Percentiles rank a stretch among this genome's conserved stretches.
These are phyloP conservation scores for Exophiala viscosa DNA, from an alignment of 2,329 filamentous ascomycete species.

Conservation along the genomic window DNA sequence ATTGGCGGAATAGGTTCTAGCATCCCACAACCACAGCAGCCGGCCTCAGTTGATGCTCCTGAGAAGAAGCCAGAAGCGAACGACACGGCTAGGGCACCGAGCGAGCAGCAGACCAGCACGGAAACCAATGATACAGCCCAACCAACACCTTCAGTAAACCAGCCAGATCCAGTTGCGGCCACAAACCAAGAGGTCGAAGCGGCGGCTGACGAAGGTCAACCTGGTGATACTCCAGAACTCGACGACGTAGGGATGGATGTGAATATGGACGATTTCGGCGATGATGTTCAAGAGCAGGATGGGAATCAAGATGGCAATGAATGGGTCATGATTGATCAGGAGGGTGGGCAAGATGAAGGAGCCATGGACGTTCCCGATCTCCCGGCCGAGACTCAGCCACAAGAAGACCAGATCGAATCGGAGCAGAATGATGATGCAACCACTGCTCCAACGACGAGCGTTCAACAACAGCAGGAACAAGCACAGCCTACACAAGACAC, in stretches of 20 bases:
- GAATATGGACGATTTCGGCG: conserved; percentile 57
- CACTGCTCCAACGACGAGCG: conserved; percentile 31
- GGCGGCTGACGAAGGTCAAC: conserved; percentile 1
- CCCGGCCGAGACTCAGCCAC: not conserved
- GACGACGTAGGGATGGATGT: conserved; percentile 42
- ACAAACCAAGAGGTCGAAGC: conserved; percentile 1
- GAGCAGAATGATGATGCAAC: not conserved
- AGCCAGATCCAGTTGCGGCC: not conserved
- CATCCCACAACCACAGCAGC: conserved; percentile 36
- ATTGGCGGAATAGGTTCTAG: conserved; percentile 1
- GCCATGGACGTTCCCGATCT: conserved; percentile 7
- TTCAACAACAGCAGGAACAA: conserved; percentile 4
- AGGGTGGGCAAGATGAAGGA: conserved; percentile 26
- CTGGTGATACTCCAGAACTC: conserved; percentile 6
- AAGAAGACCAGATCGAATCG: not conserved
- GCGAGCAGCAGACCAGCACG: not conserved
- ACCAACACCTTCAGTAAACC: not conserved
- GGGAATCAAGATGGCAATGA: conserved; percentile 56
- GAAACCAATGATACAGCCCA: not conserved
- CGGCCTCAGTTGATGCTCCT: not conserved
- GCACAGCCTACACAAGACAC: conserved; percentile 12
- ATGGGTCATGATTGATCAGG: conserved; percentile 72
- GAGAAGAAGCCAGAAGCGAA: conserved; percentile 2
- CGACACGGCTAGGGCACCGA: not conserved
- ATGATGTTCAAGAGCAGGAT: conserved; percentile 35